These are phyloP conservation scores for Trichoderma sp. DNA, from an alignment of 2,329 filamentous ascomycete genomes.

Conservation along the genomic window DNA sequence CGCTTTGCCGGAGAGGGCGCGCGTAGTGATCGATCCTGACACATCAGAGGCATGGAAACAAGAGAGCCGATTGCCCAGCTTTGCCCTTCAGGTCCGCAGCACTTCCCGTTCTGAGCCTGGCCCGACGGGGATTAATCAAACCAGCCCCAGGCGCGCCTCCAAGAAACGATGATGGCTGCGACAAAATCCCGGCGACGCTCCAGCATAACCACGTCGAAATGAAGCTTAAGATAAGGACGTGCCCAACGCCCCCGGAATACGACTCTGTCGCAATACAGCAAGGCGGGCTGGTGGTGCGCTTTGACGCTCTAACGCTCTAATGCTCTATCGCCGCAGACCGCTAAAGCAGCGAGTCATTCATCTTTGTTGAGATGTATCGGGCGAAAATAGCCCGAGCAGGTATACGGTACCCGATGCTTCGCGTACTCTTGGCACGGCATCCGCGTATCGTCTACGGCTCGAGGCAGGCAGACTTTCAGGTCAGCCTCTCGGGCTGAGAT, in stretches of 20 bases:
- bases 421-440: neutral
- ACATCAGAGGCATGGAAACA: neutral
- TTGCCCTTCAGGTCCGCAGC: conserved; percentile 3
- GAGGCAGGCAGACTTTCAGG: neutral
- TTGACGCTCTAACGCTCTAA: neutral
- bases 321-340: conserved; percentile 6
- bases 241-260: neutral
- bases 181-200: neutral
- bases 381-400: conserved; percentile 2
- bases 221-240: conserved; percentile 1
- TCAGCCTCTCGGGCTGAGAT: conserved; percentile 7
- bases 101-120: neutral
- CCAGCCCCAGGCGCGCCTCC: neutral
- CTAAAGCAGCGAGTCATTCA: conserved; percentile 16
- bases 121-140: neutral
- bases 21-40: neutral
- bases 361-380: neutral
- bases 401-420: neutral
- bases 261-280: neutral
- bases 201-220: conserved; percentile 6
- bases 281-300: neutral
- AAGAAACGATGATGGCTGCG: neutral
- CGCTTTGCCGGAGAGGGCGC: neutral
- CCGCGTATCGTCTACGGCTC: conserved; percentile 1
- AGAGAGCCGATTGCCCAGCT: neutral